Evolutionary conservation across 805 yeast species (phyloP), one percentile per base, ranked within the genome.

Genomic region (Ascoidea rubescens): DNA sequence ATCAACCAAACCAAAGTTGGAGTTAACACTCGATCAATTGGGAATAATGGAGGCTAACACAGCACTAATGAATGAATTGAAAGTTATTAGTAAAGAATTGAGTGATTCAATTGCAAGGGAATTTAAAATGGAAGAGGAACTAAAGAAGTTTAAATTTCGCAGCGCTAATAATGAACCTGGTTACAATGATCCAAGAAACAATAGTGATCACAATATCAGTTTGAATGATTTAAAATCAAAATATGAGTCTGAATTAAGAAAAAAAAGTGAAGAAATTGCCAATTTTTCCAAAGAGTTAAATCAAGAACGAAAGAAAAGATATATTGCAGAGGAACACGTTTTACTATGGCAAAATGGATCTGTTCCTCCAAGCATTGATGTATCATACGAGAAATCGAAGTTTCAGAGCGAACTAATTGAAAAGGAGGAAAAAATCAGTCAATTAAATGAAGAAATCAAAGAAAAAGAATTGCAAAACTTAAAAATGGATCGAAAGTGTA

Each of bases 51-150:
- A 71, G 43, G 79, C 84, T 51, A 83, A 80, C 55, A 72, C 72
- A 50, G 75, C 73, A 31, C 64, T 85, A 45, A 69, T 83, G 58
- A 72, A 75, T 52, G 91, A 85, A 60, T 65, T 86, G 46, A 83
- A 81, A 54, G 60, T 84, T 30, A 82, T 86, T 1, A 81, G 90
- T 0, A 75, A 77, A 31, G 95, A 85, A 59, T 69, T 86, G 50
- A 90, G 89, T 0, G 78, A 78, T 30, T 80, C 90, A 0, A 82
- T 85, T 48, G 75, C 78, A 51, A 68, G 93, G 46, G 95, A 86
- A 62, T 69, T 84, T n/a, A 62, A 69, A 17, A 61, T 85, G 48
- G 89, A 82, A 59, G 67, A 68, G 49, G 70, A 66, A 47, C 52
- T 78, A 31, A 63, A 64, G 45, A 48, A 52, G 43, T 14, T 8